Evolutionary conservation across 257 asterid species (phyloP).

Genomic region (Solanum rostratum): DNA sequence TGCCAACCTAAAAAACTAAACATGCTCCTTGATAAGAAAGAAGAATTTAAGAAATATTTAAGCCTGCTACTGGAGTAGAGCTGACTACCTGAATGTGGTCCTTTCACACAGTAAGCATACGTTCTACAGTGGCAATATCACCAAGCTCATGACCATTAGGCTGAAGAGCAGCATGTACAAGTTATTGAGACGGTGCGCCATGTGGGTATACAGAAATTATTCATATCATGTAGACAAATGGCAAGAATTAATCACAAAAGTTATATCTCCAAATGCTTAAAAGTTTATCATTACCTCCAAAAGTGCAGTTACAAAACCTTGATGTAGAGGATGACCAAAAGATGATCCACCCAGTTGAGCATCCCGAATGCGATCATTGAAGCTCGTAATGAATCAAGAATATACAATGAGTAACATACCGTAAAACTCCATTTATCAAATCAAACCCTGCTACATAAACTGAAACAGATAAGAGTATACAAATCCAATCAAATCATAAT

Average conservation of each 20-base stretch:
- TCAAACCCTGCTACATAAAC: not conserved
- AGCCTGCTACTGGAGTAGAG: not conserved
- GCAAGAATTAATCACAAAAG: not conserved
- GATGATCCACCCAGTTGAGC: slow-evolving; percentile 96
- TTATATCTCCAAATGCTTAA: not conserved
- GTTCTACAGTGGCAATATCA: slow-evolving; percentile 34
- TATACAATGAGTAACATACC: not conserved
- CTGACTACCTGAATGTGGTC: slow-evolving; percentile 83
- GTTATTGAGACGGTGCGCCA: not conserved
- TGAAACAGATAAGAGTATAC: not conserved
- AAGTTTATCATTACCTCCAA: slow-evolving; percentile 57
- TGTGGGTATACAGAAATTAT: not conserved
- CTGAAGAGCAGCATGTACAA: slow-evolving; percentile 25
- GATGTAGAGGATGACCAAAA: slow-evolving; percentile 92
- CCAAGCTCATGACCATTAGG: slow-evolving; percentile 82
- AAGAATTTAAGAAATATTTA: not conserved
- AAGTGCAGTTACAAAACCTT: slow-evolving; percentile 86
- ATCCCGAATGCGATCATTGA: slow-evolving; percentile 93
- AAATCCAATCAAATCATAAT: not conserved
- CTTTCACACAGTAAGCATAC: slow-evolving; percentile 54
- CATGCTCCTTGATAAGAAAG: not conserved
- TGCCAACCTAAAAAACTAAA: slow-evolving; percentile 44
- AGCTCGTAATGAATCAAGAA: slow-evolving; percentile 33
- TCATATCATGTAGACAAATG: not conserved
- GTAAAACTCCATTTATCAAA: not conserved